Conservation (phyloP, 1,284 basidiomycete genomes). For the Heliocybe sulcata region DNA sequence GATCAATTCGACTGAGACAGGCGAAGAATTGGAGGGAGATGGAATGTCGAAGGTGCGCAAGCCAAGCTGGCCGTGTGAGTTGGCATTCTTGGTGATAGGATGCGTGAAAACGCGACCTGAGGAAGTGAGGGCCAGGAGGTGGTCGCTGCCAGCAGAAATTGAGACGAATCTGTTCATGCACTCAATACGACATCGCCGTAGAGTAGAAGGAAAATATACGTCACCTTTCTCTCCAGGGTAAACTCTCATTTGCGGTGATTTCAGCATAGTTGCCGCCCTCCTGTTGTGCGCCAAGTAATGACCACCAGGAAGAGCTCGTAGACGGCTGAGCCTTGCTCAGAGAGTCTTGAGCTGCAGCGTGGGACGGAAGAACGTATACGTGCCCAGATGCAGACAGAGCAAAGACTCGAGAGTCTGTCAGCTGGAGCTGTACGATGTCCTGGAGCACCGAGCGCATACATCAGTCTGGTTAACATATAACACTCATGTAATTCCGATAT, state of each 20-base stretch:
- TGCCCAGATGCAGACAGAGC: conserved; percentile 70
- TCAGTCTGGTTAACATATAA: too few species aligned
- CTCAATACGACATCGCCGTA: too few species aligned
- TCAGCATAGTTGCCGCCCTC: conserved; percentile 41
- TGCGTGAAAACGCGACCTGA: conserved; percentile 78
- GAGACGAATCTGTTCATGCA: conserved; percentile 49
- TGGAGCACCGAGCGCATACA: conserved; percentile 26
- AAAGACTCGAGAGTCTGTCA: conserved; percentile 55
- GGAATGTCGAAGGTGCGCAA: conserved; percentile 55
- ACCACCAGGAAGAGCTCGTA: conserved; percentile 45
- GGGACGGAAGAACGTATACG: conserved; percentile 63
- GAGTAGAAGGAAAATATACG: too few species aligned
- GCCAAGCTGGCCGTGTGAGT: conserved; percentile 83
- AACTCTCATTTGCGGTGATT: conserved; percentile 35
- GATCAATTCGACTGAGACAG: conserved; percentile 47
- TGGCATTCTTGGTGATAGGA: conserved; percentile 74
- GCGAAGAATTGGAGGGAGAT: conserved; percentile 22
- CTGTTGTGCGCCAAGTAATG: conserved; percentile 47
- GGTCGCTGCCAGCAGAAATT: conserved; percentile 72
- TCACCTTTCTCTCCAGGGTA: conserved; percentile 54
- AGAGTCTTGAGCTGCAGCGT: conserved; percentile 39
- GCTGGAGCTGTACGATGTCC: conserved; percentile 62
- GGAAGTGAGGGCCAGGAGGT: conserved; percentile 82
- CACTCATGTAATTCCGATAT: conserved; percentile 11
- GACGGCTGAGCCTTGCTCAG: conserved; percentile 26